A percentile compares a stretch with the other conserved stretches of the same genome.
These are phyloP conservation scores for Babesia bovis DNA, from an alignment of 169 alveolate species.

Conservation along the genomic window DNA sequence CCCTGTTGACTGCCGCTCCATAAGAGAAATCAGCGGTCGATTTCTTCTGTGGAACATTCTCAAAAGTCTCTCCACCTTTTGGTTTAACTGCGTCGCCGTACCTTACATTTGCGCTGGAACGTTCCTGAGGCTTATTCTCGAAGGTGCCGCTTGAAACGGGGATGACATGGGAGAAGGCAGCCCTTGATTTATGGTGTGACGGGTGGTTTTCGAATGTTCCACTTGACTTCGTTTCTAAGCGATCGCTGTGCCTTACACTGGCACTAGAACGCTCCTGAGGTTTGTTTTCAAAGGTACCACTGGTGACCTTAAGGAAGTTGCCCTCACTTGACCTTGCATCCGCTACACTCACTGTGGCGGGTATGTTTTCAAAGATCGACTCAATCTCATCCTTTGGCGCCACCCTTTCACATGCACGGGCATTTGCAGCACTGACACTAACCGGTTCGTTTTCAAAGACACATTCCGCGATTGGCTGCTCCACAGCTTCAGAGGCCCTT, in stretches of 20 bases:
- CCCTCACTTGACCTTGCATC: constrained; percentile 55
- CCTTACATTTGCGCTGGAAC: constrained; percentile 17
- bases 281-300: constrained; percentile 54
- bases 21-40: constrained; percentile 1
- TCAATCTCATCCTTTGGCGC: neutral
- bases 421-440: constrained; percentile 5
- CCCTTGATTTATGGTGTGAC: constrained; percentile 8
- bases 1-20: neutral
- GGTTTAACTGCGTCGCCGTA: constrained; percentile 1
- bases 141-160: constrained; percentile 12
- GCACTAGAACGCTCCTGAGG: constrained; percentile 53
- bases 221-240: neutral
- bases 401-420: constrained; percentile 2
- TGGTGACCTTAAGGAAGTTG: constrained; percentile 8
- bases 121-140: constrained; percentile 28
- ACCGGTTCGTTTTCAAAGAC: constrained; percentile 23
- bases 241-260: constrained; percentile 28
- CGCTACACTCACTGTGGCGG: constrained; percentile 41
- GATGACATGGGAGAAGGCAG: neutral
- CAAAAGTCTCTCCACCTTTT: neutral
- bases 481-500: constrained; percentile 38
- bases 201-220: constrained; percentile 55
- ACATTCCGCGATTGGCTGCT: neutral
- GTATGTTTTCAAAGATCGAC: constrained; percentile 51
- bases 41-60: neutral